These are phyloP conservation scores for Syncephalastrum sp. DNA, from an alignment of 371 early-diverging fungal species.

Conservation along the genomic window DNA sequence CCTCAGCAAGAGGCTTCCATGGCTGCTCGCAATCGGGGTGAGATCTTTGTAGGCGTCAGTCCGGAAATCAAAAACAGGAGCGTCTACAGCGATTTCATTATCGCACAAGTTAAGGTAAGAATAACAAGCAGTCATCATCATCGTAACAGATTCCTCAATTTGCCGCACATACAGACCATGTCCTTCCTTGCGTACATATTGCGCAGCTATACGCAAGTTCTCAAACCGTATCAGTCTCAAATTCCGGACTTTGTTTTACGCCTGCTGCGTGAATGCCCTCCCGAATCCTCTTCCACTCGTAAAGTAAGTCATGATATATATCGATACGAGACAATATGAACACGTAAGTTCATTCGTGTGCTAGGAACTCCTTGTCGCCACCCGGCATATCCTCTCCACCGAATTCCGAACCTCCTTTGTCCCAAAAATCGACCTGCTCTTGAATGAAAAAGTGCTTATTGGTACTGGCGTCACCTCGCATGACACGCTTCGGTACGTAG, in stretches of 20 bases:
- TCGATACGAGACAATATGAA: neutral
- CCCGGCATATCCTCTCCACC: constrained; percentile 91
- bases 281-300: constrained; percentile 89
- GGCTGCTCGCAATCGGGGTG: constrained; percentile 63
- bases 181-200: constrained; percentile 95
- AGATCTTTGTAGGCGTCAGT: constrained; percentile 80
- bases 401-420: constrained; percentile 89
- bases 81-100: constrained; percentile 82
- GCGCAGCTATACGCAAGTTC: constrained; percentile 68
- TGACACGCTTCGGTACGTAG: constrained; percentile 76
- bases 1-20: constrained; percentile 77
- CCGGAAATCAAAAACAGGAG: constrained; percentile 71
- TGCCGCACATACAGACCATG: constrained; percentile 66
- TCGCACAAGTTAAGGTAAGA: constrained; percentile 83
- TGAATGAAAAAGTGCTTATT: constrained; percentile 90
- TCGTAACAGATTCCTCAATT: neutral
- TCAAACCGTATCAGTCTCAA: constrained; percentile 74
- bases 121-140: neutral
- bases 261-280: constrained; percentile 89
- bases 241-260: constrained; percentile 89
- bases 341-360: constrained; percentile 1
- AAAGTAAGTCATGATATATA: constrained; percentile 53
- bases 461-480: constrained; percentile 92
- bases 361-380: constrained; percentile 91
- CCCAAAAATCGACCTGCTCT: constrained; percentile 80